Evolutionary conservation across 768 basidiomycete genomes (phyloP), one percentile per base, ranked within the genome.

Genomic region (Suillus cothurnatus): DNA sequence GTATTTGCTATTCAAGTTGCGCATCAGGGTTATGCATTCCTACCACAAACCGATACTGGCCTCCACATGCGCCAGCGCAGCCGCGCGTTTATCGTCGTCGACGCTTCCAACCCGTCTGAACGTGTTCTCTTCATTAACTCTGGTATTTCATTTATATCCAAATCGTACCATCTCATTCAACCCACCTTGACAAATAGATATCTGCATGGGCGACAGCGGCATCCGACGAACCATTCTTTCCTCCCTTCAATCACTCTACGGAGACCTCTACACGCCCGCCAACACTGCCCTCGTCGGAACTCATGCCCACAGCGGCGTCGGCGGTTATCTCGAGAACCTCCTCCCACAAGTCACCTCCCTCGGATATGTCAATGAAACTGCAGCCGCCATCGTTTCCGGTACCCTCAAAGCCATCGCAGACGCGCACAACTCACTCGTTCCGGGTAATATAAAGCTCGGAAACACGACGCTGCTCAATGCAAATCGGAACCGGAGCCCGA

Each of bases 161-260:
- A 56, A 6, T 34, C 21, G 9, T 36, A 38, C 41, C 26, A 19
- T 63, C 62, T 7, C 19, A 32, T 52, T 23, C 41, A 43, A 66
- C 88, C 4, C 5, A 26, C 23, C 26, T 0, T 17, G 17, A 26
- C 36, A 58, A 58, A 26, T 12, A 58, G 92, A 94, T 72, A 91
- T 92, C 60, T 90, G 87, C 49, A 92, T 93, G 89, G 92, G 92
- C 14, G 92, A 93, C 75, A 86, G 85, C 3, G 92, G 91, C 31
- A 78, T 92, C 43, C 88, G 91, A 38, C 86, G 90, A 32, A 84
- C 86, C 17, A 87, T 94, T 68, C 83, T 93, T 34, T 72, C 81
- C 5, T 77, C 83, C 47, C 81, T 93, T 12, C 81, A 86, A 8
- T 67, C 80, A 12, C 76, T 82, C 52, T 91, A 84, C 71, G 86